Evolutionary conservation across 202 grass and related monocot genomes (phyloP).

Genomic region (Carex sylvatica): DNA sequence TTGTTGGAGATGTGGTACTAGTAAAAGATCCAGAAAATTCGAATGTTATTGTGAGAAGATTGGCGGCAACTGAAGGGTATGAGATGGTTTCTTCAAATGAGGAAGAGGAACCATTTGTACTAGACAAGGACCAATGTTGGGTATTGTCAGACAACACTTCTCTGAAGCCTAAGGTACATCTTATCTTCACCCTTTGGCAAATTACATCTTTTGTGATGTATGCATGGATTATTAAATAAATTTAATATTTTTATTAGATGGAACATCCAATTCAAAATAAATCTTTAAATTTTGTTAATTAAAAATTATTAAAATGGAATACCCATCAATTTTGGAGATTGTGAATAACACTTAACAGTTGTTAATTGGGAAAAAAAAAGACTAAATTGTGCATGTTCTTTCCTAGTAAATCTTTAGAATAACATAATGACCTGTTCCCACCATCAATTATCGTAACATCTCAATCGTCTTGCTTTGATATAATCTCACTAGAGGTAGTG

Average conservation of each 20-base stretch:
- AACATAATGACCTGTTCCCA: not conserved
- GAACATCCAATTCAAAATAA: too few relatives aligned
- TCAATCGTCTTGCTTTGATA: not conserved
- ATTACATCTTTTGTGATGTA: not conserved
- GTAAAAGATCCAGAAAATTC: constrained; percentile 84
- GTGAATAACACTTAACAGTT: not conserved
- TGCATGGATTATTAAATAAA: not conserved
- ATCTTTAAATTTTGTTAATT: too few relatives aligned
- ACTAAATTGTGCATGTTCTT: not conserved
- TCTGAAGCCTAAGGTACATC: constrained; percentile 71
- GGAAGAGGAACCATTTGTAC: constrained; percentile 83
- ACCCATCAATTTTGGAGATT: not conserved
- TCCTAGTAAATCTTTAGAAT: not conserved
- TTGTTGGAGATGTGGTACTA: constrained; percentile 82
- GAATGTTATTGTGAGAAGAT: constrained; percentile 59
- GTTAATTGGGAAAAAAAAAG: not conserved
- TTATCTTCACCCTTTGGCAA: not conserved
- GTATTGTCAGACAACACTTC: constrained; percentile 73
- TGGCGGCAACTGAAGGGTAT: constrained; percentile 83
- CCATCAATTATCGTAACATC: not conserved
- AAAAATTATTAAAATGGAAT: not conserved
- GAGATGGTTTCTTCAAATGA: constrained; percentile 81
- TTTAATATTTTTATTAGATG: too few relatives aligned
- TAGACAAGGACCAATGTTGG: constrained; percentile 93
- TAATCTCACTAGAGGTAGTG: not conserved